Conservation (phyloP, 169 alveolate genomes). For the Eimeria necatrix region DNA sequence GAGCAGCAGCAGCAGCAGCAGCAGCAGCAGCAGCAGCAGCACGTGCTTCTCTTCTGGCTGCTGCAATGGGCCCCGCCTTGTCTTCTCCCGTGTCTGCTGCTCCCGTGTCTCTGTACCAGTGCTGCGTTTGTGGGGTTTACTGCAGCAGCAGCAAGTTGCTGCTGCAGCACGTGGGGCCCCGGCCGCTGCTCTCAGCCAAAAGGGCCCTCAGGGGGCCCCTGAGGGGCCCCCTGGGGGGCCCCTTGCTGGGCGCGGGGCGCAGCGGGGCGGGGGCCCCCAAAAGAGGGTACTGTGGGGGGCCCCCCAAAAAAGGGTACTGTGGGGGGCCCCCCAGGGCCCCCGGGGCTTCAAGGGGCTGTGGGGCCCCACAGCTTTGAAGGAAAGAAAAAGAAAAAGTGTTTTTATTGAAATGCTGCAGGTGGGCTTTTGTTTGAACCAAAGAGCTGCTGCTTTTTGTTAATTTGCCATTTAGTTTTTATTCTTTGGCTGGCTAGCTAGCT, state of each 20-base stretch:
- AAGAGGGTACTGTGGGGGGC: background rate
- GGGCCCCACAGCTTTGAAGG: background rate
- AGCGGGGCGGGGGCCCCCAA: background rate
- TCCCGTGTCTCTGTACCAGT: background rate
- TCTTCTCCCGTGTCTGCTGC: background rate
- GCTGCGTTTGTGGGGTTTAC: background rate
- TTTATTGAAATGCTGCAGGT: background rate
- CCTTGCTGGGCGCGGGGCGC: background rate
- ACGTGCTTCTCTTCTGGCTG: background rate
- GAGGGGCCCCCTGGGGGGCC: slow-evolving; percentile 15
- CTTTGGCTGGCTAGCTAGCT: too few species aligned
- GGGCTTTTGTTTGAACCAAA: background rate
- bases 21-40: background rate
- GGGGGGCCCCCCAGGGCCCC: slow-evolving; percentile 35
- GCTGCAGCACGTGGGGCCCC: slow-evolving; percentile 61
- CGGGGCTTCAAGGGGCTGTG: background rate
- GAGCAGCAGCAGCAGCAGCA: slow-evolving; percentile 37
- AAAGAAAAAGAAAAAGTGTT: background rate
- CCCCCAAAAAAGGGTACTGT: background rate
- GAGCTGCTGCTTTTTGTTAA: background rate
- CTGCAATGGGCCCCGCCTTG: background rate
- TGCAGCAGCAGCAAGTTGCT: background rate
- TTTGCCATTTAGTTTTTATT: background rate
- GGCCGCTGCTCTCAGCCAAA: background rate
- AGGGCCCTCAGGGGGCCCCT: too few species aligned